Evolutionary conservation across 257 asterid species (phyloP).

Genomic region (Catharanthus roseus): DNA sequence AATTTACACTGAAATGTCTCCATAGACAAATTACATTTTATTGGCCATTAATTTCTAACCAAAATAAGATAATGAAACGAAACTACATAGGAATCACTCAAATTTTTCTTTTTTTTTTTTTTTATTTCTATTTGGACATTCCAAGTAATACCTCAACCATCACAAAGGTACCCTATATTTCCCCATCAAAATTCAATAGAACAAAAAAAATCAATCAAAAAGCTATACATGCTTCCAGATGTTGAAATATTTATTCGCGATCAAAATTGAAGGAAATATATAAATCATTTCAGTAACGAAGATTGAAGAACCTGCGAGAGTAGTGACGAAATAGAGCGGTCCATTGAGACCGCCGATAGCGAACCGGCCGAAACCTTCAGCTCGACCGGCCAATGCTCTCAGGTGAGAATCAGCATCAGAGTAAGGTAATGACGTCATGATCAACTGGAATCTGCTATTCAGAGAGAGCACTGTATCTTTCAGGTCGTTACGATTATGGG

Average conservation of each 20-base stretch:
- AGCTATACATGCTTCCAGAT: neutral
- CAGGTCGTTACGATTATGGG: neutral
- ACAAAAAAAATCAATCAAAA: neutral
- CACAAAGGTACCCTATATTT: neutral
- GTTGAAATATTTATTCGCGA: neutral
- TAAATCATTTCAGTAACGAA: neutral
- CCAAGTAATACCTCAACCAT: neutral
- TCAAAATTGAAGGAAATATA: neutral
- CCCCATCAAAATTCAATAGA: neutral
- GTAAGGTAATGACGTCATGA: conserved; percentile 50
- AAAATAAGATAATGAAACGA: neutral
- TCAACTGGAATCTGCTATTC: neutral
- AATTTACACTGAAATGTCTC: neutral
- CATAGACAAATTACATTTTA: neutral
- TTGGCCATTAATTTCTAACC: neutral
- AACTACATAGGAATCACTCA: neutral
- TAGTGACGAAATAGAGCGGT: conserved; percentile 52
- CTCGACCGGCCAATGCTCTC: conserved; percentile 60
- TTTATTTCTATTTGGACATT: neutral
- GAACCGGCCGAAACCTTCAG: conserved; percentile 83
- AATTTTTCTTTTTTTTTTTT: neutral
- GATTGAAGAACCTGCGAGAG: conserved; percentile 44
- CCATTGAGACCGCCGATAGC: conserved; percentile 76
- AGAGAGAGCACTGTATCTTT: neutral
- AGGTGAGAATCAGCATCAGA: conserved; percentile 51